phyloP scores from a whole-genome alignment of 192 early-diverging fungal genomes.

The Coemansia sp. region DNA sequence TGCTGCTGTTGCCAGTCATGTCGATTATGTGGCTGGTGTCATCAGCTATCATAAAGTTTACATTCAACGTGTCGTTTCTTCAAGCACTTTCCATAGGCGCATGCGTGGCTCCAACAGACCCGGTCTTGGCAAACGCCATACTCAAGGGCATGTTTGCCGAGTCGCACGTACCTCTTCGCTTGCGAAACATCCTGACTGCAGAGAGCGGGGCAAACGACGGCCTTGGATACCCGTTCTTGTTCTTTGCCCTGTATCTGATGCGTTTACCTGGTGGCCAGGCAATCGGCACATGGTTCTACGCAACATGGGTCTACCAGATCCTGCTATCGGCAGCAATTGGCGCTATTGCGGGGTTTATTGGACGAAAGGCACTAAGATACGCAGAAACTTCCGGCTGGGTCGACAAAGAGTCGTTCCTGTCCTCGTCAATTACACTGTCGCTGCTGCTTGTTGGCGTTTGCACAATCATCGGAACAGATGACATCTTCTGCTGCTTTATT shows the following conservation, averaged over 20 bases:
- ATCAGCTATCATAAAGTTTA: constrained; percentile 65
- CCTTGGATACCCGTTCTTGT: constrained; percentile 82
- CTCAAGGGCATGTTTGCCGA: constrained; percentile 94
- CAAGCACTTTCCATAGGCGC: constrained; percentile 77
- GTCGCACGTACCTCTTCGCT: constrained; percentile 73
- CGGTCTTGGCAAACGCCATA: constrained; percentile 91
- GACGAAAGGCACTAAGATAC: constrained; percentile 67
- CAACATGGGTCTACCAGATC: constrained; percentile 79
- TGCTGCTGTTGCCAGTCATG: constrained; percentile 82
- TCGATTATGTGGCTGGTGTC: constrained; percentile 75
- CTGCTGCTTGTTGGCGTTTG: constrained; percentile 69
- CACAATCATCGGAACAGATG: constrained; percentile 71
- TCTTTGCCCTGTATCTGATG: constrained; percentile 72
- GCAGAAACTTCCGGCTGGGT: constrained; percentile 72
- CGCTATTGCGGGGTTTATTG: constrained; percentile 63
- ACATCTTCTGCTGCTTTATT: constrained; percentile 76
- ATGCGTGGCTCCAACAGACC: constrained; percentile 90
- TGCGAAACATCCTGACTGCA: constrained; percentile 72
- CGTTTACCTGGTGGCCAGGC: constrained; percentile 58
- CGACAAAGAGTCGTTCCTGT: constrained; percentile 85
- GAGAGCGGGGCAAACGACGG: constrained; percentile 91
- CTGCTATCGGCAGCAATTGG: constrained; percentile 71
- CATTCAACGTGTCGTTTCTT: constrained; percentile 56
- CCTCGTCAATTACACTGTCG: constrained; percentile 77
- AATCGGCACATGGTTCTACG: constrained; percentile 77